Evolutionary conservation across 495 filamentous ascomycete species (phyloP).

Genomic region (Hypoxylon lienhwacheense): DNA sequence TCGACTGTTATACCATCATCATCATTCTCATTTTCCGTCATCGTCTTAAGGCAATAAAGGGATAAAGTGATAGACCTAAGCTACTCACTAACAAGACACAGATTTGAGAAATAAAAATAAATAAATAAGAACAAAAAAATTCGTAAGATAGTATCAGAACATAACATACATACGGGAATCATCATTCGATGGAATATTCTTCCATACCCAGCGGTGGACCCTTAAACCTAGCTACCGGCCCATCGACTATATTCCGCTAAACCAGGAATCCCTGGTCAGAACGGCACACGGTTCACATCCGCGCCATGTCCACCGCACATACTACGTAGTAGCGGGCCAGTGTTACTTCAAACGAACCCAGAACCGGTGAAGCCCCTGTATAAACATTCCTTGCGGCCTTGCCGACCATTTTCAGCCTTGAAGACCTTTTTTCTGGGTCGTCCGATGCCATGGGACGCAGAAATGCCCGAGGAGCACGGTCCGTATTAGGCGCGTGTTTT

Average conservation of each 20-base stretch:
- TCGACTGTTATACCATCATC: no score
- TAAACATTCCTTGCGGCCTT: constrained; percentile 1
- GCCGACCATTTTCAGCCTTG: constrained; percentile 30
- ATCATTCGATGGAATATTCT: constrained; percentile 23
- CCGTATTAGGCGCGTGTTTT: constrained; percentile 1
- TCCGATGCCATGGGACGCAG: constrained; percentile 32
- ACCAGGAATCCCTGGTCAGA: constrained; percentile 18
- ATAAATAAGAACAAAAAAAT: no score
- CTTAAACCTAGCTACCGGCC: constrained; percentile 11
- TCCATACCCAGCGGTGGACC: constrained; percentile 6
- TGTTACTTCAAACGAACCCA: constrained; percentile 30
- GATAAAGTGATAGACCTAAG: background rate
- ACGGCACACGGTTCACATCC: constrained; percentile 31
- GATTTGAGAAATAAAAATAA: background rate
- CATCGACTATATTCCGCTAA: constrained; percentile 14
- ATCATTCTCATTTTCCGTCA: no score
- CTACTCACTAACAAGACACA: background rate
- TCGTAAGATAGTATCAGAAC: constrained; percentile 7
- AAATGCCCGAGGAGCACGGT: constrained; percentile 33
- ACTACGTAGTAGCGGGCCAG: constrained; percentile 23
- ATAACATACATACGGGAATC: no score
- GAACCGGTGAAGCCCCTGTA: constrained; percentile 31
- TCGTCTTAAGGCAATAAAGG: no score
- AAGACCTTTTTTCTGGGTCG: constrained; percentile 27
- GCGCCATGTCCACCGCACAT: constrained; percentile 18